phyloP scores from a whole-genome alignment of 148 eudicot species.

The Pharnaceum exiguum region DNA sequence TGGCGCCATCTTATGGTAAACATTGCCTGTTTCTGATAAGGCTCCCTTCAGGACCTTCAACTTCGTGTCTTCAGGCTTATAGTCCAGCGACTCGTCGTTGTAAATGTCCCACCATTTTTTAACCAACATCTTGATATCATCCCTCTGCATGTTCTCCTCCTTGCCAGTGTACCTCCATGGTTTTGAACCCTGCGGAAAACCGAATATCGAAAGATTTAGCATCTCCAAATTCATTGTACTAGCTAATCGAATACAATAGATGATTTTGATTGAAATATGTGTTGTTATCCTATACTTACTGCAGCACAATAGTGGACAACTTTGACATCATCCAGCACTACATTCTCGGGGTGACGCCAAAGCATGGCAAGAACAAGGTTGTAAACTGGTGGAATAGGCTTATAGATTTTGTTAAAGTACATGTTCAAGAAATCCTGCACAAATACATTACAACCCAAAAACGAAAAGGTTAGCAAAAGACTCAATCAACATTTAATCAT shows the following conservation, averaged over 20 bases:
- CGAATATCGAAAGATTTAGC: too few relatives aligned
- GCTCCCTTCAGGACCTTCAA: conserved; percentile 14
- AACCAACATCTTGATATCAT: conserved; percentile 58
- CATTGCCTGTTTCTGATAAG: conserved; percentile 10
- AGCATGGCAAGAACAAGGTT: conserved; percentile 72
- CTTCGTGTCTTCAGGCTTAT: conserved; percentile 15
- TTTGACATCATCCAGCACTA: conserved; percentile 47
- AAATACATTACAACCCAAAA: neutral
- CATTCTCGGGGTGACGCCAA: conserved; percentile 83
- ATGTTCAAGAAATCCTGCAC: conserved; percentile 80
- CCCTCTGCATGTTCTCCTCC: conserved; percentile 63
- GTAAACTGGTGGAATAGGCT: conserved; percentile 57
- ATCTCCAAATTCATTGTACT: neutral
- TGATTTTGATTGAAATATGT: neutral
- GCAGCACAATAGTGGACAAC: conserved; percentile 88
- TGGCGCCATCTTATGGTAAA: conserved; percentile 17
- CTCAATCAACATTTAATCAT: neutral
- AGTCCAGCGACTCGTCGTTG: conserved; percentile 45
- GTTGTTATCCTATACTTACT: conserved; percentile 12
- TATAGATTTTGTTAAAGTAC: conserved; percentile 61
- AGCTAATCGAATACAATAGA: neutral
- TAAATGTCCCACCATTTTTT: conserved; percentile 70
- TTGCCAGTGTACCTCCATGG: conserved; percentile 80
- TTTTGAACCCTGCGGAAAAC: conserved; percentile 70
- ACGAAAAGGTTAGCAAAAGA: neutral